These are phyloP conservation scores for Amylocystis lapponica DNA, from an alignment of 768 basidiomycete species.

Conservation along the genomic window DNA sequence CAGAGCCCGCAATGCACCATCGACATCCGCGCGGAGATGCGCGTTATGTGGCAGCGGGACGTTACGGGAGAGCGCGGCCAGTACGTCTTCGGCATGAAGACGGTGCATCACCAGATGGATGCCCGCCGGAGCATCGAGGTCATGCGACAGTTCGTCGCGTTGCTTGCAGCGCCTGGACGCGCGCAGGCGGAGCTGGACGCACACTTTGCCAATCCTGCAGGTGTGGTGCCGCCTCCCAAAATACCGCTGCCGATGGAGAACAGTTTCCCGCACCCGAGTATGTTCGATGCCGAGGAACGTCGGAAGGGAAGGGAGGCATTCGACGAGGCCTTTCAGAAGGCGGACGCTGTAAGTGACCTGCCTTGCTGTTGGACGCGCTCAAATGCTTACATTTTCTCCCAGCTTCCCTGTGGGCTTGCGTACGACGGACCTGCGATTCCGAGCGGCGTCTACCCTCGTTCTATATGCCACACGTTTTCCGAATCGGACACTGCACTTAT, in stretches of 20 bases:
- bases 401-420: no score
- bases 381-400: no score
- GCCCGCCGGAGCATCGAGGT: neutral
- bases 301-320: neutral
- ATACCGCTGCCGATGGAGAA: neutral
- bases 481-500: neutral
- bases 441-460: neutral
- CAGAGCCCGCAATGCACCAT: neutral
- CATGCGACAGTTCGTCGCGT: neutral
- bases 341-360: no score
- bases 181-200: neutral
- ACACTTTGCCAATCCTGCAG: neutral
- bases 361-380: no score
- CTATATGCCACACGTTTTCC: neutral
- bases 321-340: neutral
- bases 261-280: neutral
- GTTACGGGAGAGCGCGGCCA: neutral
- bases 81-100: slow-evolving; percentile 1
- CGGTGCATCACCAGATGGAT: neutral
- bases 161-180: neutral
- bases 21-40: neutral
- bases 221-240: neutral
- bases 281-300: neutral
- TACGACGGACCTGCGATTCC: no score
- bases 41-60: neutral